phyloP scores from a whole-genome alignment of 2,329 filamentous ascomycete species.

The Aspergillus sclerotialis region DNA sequence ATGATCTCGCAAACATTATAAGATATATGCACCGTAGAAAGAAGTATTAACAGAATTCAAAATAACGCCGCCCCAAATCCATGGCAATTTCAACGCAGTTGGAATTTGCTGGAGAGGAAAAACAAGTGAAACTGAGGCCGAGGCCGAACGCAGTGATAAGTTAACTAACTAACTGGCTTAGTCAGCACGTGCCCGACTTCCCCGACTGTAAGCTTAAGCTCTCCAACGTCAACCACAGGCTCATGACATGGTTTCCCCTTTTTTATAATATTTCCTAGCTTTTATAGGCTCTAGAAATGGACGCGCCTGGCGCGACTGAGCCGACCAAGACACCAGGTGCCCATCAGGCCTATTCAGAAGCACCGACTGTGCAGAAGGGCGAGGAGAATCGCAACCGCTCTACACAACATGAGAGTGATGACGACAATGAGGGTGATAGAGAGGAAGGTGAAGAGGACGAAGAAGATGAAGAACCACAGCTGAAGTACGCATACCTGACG shows the following conservation, averaged over 20 bases:
- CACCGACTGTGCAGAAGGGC: slow-evolving; percentile 11
- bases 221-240: no score
- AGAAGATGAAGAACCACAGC: slow-evolving; percentile 84
- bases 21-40: neutral
- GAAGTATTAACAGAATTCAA: slow-evolving; percentile 3
- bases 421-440: slow-evolving; percentile 39
- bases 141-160: no score
- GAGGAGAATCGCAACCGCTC: slow-evolving; percentile 4
- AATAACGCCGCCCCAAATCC: slow-evolving; percentile 10
- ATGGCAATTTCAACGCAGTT: slow-evolving; percentile 6
- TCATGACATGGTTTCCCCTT: slow-evolving; percentile 8
- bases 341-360: slow-evolving; percentile 12
- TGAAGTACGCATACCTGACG: slow-evolving; percentile 89
- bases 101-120: neutral
- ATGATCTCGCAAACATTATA: slow-evolving; percentile 26
- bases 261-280: slow-evolving; percentile 13
- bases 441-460: slow-evolving; percentile 68
- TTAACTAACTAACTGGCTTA: no score
- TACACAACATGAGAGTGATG: slow-evolving; percentile 9
- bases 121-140: neutral
- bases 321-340: slow-evolving; percentile 12
- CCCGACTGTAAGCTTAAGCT: no score
- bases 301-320: slow-evolving; percentile 29
- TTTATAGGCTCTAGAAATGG: slow-evolving; percentile 29
- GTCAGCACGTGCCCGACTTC: neutral